Evolutionary conservation across 1,284 basidiomycete genomes (phyloP).

Genomic region (Irpex sp.): DNA sequence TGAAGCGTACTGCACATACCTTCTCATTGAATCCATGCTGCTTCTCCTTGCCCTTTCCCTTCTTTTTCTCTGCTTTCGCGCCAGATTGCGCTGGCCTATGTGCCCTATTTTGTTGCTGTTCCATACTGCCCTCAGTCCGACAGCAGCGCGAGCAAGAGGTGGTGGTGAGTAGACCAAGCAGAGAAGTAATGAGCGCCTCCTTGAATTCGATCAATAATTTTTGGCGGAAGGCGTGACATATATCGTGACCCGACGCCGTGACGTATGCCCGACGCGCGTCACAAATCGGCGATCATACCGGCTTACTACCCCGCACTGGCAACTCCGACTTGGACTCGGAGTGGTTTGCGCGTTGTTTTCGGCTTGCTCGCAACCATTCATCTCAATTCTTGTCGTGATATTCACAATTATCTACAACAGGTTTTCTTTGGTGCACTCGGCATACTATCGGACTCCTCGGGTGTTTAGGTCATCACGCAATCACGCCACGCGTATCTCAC

Average conservation of each 20-base stretch:
- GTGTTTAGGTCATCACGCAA: no score
- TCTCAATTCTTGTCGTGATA: no score
- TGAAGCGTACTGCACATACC: conserved; percentile 38
- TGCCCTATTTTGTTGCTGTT: conserved; percentile 70
- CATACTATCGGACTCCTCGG: no score
- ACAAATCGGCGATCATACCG: neutral
- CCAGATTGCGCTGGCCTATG: conserved; percentile 76
- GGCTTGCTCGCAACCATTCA: no score
- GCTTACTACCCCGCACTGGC: neutral
- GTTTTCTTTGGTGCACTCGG: no score
- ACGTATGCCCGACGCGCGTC: neutral
- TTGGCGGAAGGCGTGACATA: neutral
- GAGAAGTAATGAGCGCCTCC: neutral
- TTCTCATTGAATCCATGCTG: conserved; percentile 88
- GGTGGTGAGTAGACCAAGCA: neutral
- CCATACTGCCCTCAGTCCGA: conserved; percentile 39
- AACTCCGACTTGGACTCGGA: neutral
- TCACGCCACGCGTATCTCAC: no score
- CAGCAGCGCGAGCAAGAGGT: neutral
- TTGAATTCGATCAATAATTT: neutral
- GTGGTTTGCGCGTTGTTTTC: no score
- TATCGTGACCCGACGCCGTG: neutral
- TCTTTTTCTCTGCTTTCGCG: conserved; percentile 72
- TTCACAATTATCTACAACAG: no score
- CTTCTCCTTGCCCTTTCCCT: conserved; percentile 59